Base-by-base conservation (phyloP, 345 rosid genomes). In the Salix caprea region DNA sequence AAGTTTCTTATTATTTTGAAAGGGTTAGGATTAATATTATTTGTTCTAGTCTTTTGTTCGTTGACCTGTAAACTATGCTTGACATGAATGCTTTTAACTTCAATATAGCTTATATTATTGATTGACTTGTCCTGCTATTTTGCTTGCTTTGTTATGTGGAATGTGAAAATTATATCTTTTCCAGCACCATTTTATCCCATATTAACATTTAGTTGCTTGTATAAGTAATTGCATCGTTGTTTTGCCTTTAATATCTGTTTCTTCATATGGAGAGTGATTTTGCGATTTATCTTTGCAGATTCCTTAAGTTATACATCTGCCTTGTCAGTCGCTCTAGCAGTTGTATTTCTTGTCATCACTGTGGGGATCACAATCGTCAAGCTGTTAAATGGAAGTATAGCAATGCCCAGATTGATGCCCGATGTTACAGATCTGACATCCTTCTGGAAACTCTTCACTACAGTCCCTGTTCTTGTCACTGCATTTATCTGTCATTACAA, bases 221-320 rank as follows among this genome's bases (percentile, higher is more conserved):
- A 14, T 30, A 5, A 58, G 24, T 58, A 58, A n/a, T 58, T 58
- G 11, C 15, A 58, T 58, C 28, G 23, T 58, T 58, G 4, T 42
- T 67, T 36, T 56, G 11, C 21, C 6, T 42, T 32, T 54, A 18
- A 8, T 67, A 48, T 66, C 21, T 77, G 40, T 16, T 70, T 67
- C 67, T 77, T 65, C 64, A 64, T 12, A 16, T 19, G 77, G 36
- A 24, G 68, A 71, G 39, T 78, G 81, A 52, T 69, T 72, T 14
- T 72, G 69, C 74, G 15, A 71, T 73, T 72, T 77, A 30, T 37
- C 69, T 85, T 80, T 85, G 89, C 91, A 96, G 99, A 93, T 89
- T 92, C 97, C 24, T 86, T 96, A 85, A 91, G 92, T n/a, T 86
- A 78, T 86, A 89, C 98, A 68, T 96, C 99, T 58, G 97, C 97